Evolutionary conservation across 176 grass and related monocot genomes (phyloP).

Genomic region (Puccinellia tenuiflora): DNA sequence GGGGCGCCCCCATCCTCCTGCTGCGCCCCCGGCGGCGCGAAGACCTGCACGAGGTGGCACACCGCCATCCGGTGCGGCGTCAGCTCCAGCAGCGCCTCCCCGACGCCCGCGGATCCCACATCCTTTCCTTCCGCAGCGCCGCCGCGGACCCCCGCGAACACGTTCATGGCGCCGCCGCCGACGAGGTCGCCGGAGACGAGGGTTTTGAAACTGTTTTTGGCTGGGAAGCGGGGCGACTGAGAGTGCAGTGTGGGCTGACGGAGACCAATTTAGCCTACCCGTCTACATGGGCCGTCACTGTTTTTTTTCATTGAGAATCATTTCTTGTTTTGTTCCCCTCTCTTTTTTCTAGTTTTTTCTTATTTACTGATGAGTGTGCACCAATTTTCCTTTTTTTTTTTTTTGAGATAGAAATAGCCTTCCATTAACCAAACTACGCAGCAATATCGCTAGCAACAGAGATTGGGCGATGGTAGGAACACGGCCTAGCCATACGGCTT

Average conservation of each 20-base stretch:
- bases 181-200: slow-evolving; percentile 3
- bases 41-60: slow-evolving; percentile 79
- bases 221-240: neutral
- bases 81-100: slow-evolving; percentile 47
- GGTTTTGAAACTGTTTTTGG: slow-evolving; percentile 8
- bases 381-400: too few species aligned
- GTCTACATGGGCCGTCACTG: too few species aligned
- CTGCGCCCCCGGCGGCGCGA: slow-evolving; percentile 49
- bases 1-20: slow-evolving; percentile 25
- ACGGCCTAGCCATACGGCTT: too few species aligned
- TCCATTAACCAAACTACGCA: too few species aligned
- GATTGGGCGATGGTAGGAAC: too few species aligned
- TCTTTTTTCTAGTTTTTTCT: too few species aligned
- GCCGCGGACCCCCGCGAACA: slow-evolving; percentile 30
- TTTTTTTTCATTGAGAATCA: too few species aligned
- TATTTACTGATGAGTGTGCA: too few species aligned
- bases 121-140: neutral
- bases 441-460: too few species aligned
- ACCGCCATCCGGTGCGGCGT: slow-evolving; percentile 84
- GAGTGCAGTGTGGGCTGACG: neutral
- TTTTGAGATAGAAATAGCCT: too few species aligned
- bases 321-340: too few species aligned
- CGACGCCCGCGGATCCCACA: neutral
- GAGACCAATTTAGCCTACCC: too few species aligned
- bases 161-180: slow-evolving; percentile 44